A percentile compares a stretch with the other conserved stretches of the same genome.
These are phyloP conservation scores for Ophiobolus disseminans DNA, from an alignment of 2,329 filamentous ascomycete species.

Conservation along the genomic window DNA sequence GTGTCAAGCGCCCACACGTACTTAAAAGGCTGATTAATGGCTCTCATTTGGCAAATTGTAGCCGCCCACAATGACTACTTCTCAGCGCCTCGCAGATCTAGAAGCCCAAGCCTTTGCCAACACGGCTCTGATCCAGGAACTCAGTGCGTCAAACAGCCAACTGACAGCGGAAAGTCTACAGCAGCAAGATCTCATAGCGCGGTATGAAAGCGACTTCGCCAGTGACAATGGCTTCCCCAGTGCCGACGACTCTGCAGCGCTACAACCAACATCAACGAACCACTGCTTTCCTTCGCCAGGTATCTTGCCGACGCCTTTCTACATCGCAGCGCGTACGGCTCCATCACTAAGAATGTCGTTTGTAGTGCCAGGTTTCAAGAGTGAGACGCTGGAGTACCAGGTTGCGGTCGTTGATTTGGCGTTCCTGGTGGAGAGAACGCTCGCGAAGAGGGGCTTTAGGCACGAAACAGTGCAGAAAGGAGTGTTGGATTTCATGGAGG, in stretches of 20 bases:
- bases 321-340: slow-evolving; percentile 1
- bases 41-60: not conserved
- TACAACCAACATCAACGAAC: too few relatives aligned
- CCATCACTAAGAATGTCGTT: not conserved
- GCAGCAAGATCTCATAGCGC: slow-evolving; percentile 1
- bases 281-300: too few relatives aligned
- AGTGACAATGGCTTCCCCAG: too few relatives aligned
- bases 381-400: slow-evolving; percentile 7
- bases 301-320: slow-evolving; percentile 1
- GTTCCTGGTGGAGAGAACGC: slow-evolving; percentile 6
- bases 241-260: too few relatives aligned
- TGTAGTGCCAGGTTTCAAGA: slow-evolving; percentile 5
- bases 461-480: slow-evolving; percentile 1
- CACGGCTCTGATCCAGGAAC: not conserved
- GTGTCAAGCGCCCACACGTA: too few relatives aligned
- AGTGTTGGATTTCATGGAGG: slow-evolving; percentile 1
- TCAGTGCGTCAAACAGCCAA: not conserved
- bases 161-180: not conserved
- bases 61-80: not conserved
- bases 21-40: too few relatives aligned
- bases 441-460: slow-evolving; percentile 3
- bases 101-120: slow-evolving; percentile 2
- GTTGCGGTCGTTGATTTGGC: slow-evolving; percentile 7
- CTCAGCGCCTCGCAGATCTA: not conserved
- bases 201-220: not conserved